Evolutionary conservation across 1,284 basidiomycete species (phyloP), one percentile per base, ranked within the genome.

Genomic region (Mycosarcoma mackinlayi): DNA sequence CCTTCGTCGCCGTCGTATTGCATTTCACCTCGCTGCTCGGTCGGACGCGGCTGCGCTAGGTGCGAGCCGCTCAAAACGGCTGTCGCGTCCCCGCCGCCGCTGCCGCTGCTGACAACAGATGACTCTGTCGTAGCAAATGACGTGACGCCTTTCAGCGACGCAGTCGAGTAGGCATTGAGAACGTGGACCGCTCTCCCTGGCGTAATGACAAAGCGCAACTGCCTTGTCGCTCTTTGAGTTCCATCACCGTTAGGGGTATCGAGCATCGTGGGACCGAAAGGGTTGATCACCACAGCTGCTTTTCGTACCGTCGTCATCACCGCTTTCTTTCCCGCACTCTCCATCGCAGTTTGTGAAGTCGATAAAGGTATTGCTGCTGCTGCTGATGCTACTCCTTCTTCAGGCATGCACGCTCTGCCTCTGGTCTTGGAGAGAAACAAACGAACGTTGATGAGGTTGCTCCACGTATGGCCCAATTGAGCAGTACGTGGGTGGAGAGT

Each of bases 401-500:
- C 16, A 21, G 55, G 37, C 38, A 50, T 28, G 2, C 46, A 8
- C 3, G 63, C 47, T 9, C 66, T 52, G 4, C 58, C 57, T 5
- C 47, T 14, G 1, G 71, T 75, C 39, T 58, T 49, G 48, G 55
- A 56, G 5, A 78, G 39, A 10, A 73, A 53, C 44, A 72, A 31
- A 0, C 77, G 52, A 0, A 69, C 67, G n/a, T 77, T 72, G 40
- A 78, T 45, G 37, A 63, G 47, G 40, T 76, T 78, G 28, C 59
- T 59, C 77, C 77, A 78, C 4, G 64, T 68, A 14, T 75, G 70
- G 4, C 77, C 77, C 11, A 78, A 41, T 31, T 76, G 75, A 6
- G 75, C 72, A 0, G 61, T 59, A 16, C 68, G 70, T 6, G 71
- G 54, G 19, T 56, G 39, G 1, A 71, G 39, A 2, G 35, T 34